Evolutionary conservation across 2,329 filamentous ascomycete genomes (phyloP).

Genomic region (Fusarium secorum): DNA sequence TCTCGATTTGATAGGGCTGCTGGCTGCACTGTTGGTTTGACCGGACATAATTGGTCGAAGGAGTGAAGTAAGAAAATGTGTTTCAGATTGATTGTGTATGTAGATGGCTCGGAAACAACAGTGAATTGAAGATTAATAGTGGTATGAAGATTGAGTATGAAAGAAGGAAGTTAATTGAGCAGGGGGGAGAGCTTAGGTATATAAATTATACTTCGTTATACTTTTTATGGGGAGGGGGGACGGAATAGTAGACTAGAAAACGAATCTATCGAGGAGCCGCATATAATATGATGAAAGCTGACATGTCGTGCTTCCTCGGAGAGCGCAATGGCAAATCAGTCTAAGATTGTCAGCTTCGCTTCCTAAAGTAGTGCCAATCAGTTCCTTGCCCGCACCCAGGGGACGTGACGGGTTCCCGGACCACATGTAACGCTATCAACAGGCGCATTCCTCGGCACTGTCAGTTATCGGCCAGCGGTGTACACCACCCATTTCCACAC

Average conservation of each 20-base stretch:
- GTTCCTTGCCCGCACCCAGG: conserved; percentile 20
- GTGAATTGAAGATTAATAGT: conserved; percentile 2
- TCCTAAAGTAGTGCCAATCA: conserved; percentile 38
- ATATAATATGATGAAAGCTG: conserved; percentile 31
- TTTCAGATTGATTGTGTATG: not conserved
- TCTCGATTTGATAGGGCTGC: conserved; percentile 22
- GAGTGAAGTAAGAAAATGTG: not conserved
- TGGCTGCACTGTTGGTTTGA: conserved; percentile 7
- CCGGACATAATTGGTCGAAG: conserved; percentile 23
- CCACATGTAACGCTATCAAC: conserved; percentile 30
- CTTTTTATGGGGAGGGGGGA: conserved; percentile 21
- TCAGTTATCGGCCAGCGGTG: conserved; percentile 11
- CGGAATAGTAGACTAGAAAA: not conserved
- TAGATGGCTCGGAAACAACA: not conserved
- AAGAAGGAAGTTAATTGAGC: conserved; percentile 1
- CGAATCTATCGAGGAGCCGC: conserved; percentile 22
- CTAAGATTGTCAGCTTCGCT: conserved; percentile 36
- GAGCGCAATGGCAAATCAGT: conserved; percentile 22
- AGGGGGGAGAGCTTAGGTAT: conserved; percentile 11
- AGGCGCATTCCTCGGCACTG: conserved; percentile 23
- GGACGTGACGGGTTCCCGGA: conserved; percentile 16
- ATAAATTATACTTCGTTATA: conserved; percentile 21
- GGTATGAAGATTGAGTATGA: not conserved
- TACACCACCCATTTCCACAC: conserved; percentile 7
- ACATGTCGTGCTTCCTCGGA: conserved; percentile 27